Evolutionary conservation across 495 filamentous ascomycete species (phyloP), one percentile per base, ranked within the genome.

Genomic region (Darksidea phi): DNA sequence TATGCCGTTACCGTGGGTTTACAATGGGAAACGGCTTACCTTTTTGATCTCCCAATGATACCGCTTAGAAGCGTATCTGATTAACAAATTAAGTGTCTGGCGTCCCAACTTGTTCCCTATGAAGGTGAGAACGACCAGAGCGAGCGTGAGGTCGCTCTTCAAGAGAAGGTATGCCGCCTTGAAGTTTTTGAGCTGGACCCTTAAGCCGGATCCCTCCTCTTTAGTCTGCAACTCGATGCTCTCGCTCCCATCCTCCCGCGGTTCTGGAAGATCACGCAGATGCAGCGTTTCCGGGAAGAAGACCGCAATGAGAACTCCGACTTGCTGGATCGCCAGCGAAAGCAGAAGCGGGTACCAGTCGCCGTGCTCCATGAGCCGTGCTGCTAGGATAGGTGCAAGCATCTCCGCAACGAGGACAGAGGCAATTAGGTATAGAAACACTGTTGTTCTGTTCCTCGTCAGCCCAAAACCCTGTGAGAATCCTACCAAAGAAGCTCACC

Each of bases 31-130:
- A 32, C 5, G 12, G 63, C 71, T 17, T 67, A 78, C 76, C 48
- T 68, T 54, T 37, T 67, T 58, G 32, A 78, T 73, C 50, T 67
- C 75, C 77, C 77, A 78, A 23, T 68, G 25, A 47, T 77, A 77
- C 23, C 72, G 69, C 63, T 76, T 74, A 11, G 76, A 78, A 0
- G 70, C 71, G 64, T 76, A 79, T 54, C 77, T 75, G 20, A 79
- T 41, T 7, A 77, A 60, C 26, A 79, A 42, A 21, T 43, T 64
- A 2, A 68, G 61, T 1, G 71, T 66, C 42, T 73, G 68, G 24
- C 69, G 70, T 41, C 67, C 73, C 47, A 76, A 58, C 13, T 67
- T 37, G 17, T 67, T 64, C 21, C 72, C 74, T 36, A 77, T 69
- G 32, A 73, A 54, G 1, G 67, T 65, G 1, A 77, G 20, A 43